A percentile compares a stretch with the other conserved stretches of the same genome.
These are phyloP conservation scores for Brettanomyces custersianus DNA, from an alignment of 805 yeast species.

Conservation along the genomic window DNA sequence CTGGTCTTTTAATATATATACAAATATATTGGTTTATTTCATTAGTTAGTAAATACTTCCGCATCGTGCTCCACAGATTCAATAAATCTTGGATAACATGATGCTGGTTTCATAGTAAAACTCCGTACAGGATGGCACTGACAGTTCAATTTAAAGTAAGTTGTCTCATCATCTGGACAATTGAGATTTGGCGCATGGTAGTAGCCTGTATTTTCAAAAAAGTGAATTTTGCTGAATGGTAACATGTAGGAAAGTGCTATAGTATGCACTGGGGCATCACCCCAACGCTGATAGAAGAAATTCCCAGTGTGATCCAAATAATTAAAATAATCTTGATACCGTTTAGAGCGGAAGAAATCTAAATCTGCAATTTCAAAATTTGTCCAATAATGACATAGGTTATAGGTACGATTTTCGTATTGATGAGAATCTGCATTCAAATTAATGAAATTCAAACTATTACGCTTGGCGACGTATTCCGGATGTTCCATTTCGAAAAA, in stretches of 20 bases:
- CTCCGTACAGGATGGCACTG: conserved; percentile 39
- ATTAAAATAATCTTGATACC: conserved; percentile 46
- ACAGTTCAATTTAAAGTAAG: conserved; percentile 39
- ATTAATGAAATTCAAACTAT: conserved; percentile 37
- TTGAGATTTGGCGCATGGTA: conserved; percentile 46
- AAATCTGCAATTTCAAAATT: conserved; percentile 60
- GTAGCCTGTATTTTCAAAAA: conserved; percentile 53
- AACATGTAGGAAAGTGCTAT: conserved; percentile 51
- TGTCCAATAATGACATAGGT: conserved; percentile 54
- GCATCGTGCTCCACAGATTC: conserved; percentile 5
- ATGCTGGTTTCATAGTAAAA: conserved; percentile 41
- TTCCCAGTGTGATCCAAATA: conserved; percentile 53
- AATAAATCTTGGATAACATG: conserved; percentile 41
- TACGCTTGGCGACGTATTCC: conserved; percentile 20
- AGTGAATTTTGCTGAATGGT: conserved; percentile 39
- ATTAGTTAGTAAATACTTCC: background rate
- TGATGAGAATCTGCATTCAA: conserved; percentile 30
- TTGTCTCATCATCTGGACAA: conserved; percentile 43
- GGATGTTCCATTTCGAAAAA: conserved; percentile 31
- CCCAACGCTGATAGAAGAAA: conserved; percentile 73
- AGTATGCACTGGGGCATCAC: conserved; percentile 70
- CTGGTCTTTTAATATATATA: too few species aligned
- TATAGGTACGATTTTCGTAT: conserved; percentile 36
- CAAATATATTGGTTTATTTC: too few species aligned
- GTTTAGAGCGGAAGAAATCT: conserved; percentile 48